Conservation (phyloP, 2,329 filamentous ascomycete genomes). For the Ophioceras dolichostomum region DNA sequence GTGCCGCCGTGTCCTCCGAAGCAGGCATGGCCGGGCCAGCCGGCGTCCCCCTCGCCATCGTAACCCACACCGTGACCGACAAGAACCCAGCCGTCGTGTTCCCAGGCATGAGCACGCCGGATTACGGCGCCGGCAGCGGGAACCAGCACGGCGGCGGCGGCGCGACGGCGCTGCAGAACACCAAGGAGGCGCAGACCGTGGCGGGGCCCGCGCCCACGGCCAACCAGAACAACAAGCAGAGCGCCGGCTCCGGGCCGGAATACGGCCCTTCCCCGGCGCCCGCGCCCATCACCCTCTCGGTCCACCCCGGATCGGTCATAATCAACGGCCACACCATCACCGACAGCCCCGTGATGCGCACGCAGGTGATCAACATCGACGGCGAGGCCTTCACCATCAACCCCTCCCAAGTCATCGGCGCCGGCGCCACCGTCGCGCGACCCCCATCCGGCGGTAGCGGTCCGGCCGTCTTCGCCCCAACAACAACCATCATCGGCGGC, state of each 20-base stretch:
- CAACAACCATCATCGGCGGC: constrained; percentile 23
- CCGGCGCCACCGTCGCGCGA: constrained; percentile 29
- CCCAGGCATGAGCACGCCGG: constrained; percentile 20
- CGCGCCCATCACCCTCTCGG: constrained; percentile 26
- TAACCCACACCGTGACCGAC: constrained; percentile 36
- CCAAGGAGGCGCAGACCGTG: constrained; percentile 6
- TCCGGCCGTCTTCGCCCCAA: constrained; percentile 17
- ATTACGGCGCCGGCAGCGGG: constrained; percentile 23
- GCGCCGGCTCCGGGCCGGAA: not conserved
- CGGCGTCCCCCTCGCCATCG: constrained; percentile 9
- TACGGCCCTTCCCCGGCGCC: not conserved
- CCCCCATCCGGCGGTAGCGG: constrained; percentile 18
- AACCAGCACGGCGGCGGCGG: constrained; percentile 5
- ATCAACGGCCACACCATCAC: constrained; percentile 33
- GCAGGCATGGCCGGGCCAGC: no score
- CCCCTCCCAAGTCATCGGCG: constrained; percentile 31
- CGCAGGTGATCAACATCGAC: constrained; percentile 14
- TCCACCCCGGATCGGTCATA: constrained; percentile 30
- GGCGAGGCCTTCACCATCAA: constrained; percentile 30
- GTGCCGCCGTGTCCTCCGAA: not conserved
- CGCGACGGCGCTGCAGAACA: constrained; percentile 7
- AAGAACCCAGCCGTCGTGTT: constrained; percentile 41
- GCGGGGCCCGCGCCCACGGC: constrained; percentile 2
- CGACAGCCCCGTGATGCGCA: constrained; percentile 12
- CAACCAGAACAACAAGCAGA: constrained; percentile 5